Evolutionary conservation across 306 rosid genomes (phyloP).

Genomic region (Prunus kanzakura): DNA sequence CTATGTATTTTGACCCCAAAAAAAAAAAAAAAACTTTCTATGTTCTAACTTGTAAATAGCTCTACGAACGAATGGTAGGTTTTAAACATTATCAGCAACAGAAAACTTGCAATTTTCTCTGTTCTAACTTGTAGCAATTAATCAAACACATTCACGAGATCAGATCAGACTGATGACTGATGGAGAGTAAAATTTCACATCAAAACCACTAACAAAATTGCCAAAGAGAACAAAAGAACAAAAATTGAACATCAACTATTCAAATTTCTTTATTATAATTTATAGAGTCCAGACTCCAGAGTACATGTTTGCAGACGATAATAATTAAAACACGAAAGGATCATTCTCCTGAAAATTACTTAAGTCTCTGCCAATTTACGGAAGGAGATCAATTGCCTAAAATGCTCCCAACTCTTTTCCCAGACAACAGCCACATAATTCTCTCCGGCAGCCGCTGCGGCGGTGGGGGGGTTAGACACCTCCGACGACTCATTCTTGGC

Average conservation of each 20-base stretch:
- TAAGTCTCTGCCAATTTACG: neutral
- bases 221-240: neutral
- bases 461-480: neutral
- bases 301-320: neutral
- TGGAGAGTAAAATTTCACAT: too few species aligned
- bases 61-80: too few species aligned
- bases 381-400: slow-evolving; percentile 42
- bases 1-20: too few species aligned
- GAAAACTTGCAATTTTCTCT: too few species aligned
- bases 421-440: slow-evolving; percentile 34
- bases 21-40: too few species aligned
- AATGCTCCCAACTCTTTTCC: slow-evolving; percentile 35
- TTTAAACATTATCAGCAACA: too few species aligned
- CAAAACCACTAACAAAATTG: neutral
- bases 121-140: too few species aligned
- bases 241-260: neutral
- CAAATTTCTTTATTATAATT: neutral
- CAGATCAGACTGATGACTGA: too few species aligned
- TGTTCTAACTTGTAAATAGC: too few species aligned
- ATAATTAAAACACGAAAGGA: neutral
- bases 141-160: too few species aligned
- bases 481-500: slow-evolving; percentile 15
- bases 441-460: neutral
- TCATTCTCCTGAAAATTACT: neutral
- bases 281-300: neutral